phyloP scores from a whole-genome alignment of 2,329 filamentous ascomycete species.

The Pyricularia grisea region DNA sequence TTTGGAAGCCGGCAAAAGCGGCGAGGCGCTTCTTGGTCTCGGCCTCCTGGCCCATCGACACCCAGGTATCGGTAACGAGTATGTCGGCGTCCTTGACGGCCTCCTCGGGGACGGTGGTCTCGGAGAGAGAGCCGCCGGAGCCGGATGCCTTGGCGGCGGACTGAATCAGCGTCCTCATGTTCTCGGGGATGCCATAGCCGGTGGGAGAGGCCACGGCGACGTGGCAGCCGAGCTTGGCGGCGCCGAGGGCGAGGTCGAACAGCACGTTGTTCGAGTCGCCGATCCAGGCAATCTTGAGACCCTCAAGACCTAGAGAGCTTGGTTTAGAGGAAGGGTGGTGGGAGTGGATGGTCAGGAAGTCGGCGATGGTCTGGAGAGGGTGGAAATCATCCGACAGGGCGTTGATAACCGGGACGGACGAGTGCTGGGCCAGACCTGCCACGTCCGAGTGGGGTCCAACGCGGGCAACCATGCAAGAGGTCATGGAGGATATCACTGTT shows the following conservation, averaged over 20 bases:
- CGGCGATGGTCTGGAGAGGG: conserved; percentile 87
- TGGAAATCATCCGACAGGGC: conserved; percentile 86
- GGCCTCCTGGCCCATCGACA: conserved; percentile 94
- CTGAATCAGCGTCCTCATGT: conserved; percentile 65
- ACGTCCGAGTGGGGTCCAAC: conserved; percentile 73
- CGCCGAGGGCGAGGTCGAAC: conserved; percentile 84
- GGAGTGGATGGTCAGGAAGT: conserved; percentile 86
- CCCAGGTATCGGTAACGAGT: conserved; percentile 94
- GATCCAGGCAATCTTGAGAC: conserved; percentile 89
- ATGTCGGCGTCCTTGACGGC: conserved; percentile 80
- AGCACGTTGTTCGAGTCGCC: conserved; percentile 97
- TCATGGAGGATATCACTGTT: conserved; percentile 89
- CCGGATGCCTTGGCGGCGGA: conserved; percentile 39
- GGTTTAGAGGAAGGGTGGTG: conserved; percentile 43
- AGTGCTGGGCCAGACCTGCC: conserved; percentile 58
- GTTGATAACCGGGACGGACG: conserved; percentile 74
- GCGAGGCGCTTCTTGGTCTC: conserved; percentile 69
- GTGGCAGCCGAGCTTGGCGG: conserved; percentile 77
- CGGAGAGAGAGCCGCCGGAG: conserved; percentile 53
- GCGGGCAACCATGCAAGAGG: conserved; percentile 71
- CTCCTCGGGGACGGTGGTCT: conserved; percentile 76
- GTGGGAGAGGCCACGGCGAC: conserved; percentile 78
- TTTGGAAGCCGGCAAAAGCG: conserved; percentile 83
- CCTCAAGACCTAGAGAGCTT: conserved; percentile 57
- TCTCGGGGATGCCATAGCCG: conserved; percentile 70